Conservation (phyloP, 306 rosid genomes). For the Erythrophleum fordii region DNA sequence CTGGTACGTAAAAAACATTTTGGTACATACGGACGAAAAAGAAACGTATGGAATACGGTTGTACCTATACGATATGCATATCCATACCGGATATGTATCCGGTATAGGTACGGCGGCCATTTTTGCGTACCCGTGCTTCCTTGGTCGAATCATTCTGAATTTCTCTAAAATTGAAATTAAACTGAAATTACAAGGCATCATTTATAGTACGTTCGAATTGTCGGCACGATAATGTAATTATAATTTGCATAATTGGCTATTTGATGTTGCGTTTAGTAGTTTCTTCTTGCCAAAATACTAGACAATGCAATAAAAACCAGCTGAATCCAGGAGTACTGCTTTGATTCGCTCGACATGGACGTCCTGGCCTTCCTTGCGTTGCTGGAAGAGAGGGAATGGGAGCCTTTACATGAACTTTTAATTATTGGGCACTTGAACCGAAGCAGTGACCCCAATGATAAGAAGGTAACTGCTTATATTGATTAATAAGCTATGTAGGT, state of each 20-base stretch:
- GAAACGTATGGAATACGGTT: no score
- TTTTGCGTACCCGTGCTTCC: no score
- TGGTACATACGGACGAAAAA: no score
- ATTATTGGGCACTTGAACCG: no score
- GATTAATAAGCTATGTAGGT: background rate
- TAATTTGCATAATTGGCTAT: background rate
- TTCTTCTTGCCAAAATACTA: constrained; percentile 31
- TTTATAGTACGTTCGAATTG: constrained; percentile 6
- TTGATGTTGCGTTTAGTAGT: background rate
- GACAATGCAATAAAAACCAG: constrained; percentile 53
- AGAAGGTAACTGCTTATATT: no score
- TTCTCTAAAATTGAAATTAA: constrained; percentile 2
- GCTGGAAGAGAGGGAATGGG: constrained; percentile 46
- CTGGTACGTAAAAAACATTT: no score
- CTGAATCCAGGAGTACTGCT: constrained; percentile 68
- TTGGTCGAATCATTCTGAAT: background rate
- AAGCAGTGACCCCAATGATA: no score
- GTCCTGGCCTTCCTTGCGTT: constrained; percentile 68
- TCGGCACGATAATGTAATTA: constrained; percentile 9
- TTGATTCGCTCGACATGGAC: constrained; percentile 67
- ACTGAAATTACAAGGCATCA: background rate
- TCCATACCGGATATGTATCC: no score
- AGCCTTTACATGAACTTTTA: no score
- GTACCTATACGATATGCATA: no score
- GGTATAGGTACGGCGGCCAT: no score